Evolutionary conservation across 75 land plant species (phyloP), one percentile per base, ranked within the genome.

Genomic region (Adiantum capillusveneris): DNA sequence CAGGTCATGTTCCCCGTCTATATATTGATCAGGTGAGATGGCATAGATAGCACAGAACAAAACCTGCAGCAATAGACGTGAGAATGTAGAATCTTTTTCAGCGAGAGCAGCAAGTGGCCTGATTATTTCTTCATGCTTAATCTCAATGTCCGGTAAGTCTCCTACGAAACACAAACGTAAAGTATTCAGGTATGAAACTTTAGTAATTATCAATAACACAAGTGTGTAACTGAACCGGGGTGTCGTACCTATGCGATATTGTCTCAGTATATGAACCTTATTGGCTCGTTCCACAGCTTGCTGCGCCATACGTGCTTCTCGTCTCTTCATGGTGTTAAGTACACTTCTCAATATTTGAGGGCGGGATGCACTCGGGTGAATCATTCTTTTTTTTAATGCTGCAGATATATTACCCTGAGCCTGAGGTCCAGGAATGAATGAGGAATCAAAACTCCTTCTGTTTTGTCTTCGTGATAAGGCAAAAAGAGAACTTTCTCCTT

Each of bases 131-230:
- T 68, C 71, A 63, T 73, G 58, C 18, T 69, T 68, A 49, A 77
- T 77, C 61, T 77, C 78, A 29, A 77, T 77, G 48, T 77, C 80
- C 16, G 80, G 80, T 31, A 77, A 69, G 27, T 77, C 80, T 53
- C 80, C 80, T 77, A 78, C 61, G 65, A 46, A 6, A 34, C 9
- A 5, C 37, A 34, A 34, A 34, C 9, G n/a, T n/a, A n/a, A n/a
- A n/a, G n/a, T n/a, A n/a, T n/a, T n/a, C n/a, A n/a, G n/a, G n/a
- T n/a, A n/a, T n/a, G n/a, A n/a, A n/a, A n/a, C n/a, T n/a, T n/a
- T n/a, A n/a, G n/a, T n/a, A n/a, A n/a, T n/a, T n/a, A n/a, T n/a
- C n/a, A n/a, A n/a, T n/a, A n/a, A n/a, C n/a, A n/a, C n/a, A n/a
- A n/a, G n/a, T n/a, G n/a, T n/a, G n/a, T n/a, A n/a, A n/a, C 43